Conservation (phyloP, 2,329 filamentous ascomycete species). For the Salinomyces thailandicus region DNA sequence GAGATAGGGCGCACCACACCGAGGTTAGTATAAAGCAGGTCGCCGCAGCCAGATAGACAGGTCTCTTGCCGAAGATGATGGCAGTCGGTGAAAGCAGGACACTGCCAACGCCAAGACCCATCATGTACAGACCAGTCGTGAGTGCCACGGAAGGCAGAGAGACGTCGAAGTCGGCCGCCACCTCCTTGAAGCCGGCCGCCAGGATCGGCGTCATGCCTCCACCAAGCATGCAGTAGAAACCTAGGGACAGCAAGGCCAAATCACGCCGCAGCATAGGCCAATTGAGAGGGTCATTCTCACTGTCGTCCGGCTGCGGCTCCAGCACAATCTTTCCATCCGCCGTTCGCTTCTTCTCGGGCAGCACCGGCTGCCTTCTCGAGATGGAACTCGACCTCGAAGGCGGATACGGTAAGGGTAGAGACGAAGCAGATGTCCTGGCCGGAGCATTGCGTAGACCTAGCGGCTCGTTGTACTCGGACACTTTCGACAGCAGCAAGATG, state of each 20-base stretch:
- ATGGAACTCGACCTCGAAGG: slow-evolving; percentile 11
- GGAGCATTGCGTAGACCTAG: slow-evolving; percentile 53
- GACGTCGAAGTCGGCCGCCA: slow-evolving; percentile 57
- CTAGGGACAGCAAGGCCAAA: slow-evolving; percentile 65
- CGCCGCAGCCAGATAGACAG: slow-evolving; percentile 71
- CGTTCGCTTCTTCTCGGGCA: slow-evolving; percentile 58
- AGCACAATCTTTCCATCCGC: slow-evolving; percentile 74
- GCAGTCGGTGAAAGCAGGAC: slow-evolving; percentile 81
- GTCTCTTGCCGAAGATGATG: slow-evolving; percentile 81
- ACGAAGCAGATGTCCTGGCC: slow-evolving; percentile 47
- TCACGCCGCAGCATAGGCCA: slow-evolving; percentile 80
- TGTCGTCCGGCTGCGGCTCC: slow-evolving; percentile 85
- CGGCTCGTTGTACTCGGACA: slow-evolving; percentile 50
- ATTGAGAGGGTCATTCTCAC: slow-evolving; percentile 81
- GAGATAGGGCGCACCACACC: slow-evolving; percentile 79
- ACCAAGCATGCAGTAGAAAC: slow-evolving; percentile 86
- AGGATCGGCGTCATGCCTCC: slow-evolving; percentile 86
- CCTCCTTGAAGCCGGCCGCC: slow-evolving; percentile 77
- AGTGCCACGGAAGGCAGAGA: slow-evolving; percentile 64
- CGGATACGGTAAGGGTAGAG: slow-evolving; percentile 35
- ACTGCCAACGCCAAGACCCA: slow-evolving; percentile 78
- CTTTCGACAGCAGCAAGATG: slow-evolving; percentile 47
- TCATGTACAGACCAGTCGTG: slow-evolving; percentile 88
- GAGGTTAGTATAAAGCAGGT: slow-evolving; percentile 66
- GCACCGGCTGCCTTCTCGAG: slow-evolving; percentile 7